Conservation (phyloP, 78 protist genomes). For the Planoprotostelium fungivorum region DNA sequence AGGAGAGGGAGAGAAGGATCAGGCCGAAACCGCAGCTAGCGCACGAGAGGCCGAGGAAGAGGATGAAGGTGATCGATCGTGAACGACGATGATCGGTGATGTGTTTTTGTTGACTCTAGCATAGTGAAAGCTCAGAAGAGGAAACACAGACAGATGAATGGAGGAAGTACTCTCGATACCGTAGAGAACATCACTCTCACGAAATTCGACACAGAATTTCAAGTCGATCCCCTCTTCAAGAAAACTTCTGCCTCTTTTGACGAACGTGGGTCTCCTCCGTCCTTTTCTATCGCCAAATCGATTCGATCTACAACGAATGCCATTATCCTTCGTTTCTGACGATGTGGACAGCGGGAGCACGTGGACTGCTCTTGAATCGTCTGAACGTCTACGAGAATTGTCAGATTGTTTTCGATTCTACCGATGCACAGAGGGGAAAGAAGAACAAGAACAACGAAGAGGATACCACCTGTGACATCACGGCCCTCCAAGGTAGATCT, state of each 20-base stretch:
- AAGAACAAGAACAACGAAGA: neutral
- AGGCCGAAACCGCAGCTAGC: no score
- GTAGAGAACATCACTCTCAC: constrained; percentile 30
- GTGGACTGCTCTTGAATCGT: constrained; percentile 62
- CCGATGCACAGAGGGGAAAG: constrained; percentile 14
- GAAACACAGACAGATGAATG: neutral
- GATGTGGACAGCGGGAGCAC: constrained; percentile 39
- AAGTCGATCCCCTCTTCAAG: constrained; percentile 81
- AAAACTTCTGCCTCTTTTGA: constrained; percentile 79
- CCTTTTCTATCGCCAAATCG: no score
- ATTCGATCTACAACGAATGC: no score
- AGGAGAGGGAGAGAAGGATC: constrained; percentile 8
- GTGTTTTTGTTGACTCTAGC: no score
- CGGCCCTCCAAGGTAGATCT: constrained; percentile 11
- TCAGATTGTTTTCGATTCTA: constrained; percentile 63
- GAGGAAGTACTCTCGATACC: constrained; percentile 51
- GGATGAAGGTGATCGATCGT: neutral
- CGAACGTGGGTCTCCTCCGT: constrained; percentile 38
- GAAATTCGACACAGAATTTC: constrained; percentile 22
- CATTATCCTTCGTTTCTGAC: no score
- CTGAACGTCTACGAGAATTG: constrained; percentile 32
- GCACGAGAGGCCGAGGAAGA: no score
- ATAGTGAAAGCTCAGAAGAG: no score
- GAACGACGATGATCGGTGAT: no score
- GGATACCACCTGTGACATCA: neutral